Conservation (phyloP, 2,329 filamentous ascomycete species). For the Chrysosporium queenslandicum region DNA sequence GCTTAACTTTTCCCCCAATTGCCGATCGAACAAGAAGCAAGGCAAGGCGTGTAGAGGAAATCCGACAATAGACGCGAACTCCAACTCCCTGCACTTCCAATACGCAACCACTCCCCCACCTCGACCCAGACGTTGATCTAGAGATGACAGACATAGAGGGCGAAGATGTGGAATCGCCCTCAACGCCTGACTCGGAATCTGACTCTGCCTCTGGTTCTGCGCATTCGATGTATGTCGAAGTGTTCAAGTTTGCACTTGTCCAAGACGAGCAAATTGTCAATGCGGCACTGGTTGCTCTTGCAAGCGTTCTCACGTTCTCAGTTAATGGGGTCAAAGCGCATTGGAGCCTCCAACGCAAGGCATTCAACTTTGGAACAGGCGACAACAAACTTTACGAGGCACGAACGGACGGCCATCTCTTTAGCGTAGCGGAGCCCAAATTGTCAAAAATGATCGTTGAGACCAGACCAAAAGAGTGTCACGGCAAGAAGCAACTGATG, state of each 20-base stretch:
- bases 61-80: too few species aligned
- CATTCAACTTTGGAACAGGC: constrained; percentile 2
- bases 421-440: neutral
- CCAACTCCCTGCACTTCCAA: too few species aligned
- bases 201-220: neutral
- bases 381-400: constrained; percentile 10
- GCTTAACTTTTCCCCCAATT: neutral
- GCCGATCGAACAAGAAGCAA: neutral
- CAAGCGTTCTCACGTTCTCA: constrained; percentile 2
- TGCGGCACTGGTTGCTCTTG: constrained; percentile 7
- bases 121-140: too few species aligned
- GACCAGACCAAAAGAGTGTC: constrained; percentile 7
- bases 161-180: neutral
- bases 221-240: neutral
- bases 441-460: constrained; percentile 7
- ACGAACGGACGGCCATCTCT: constrained; percentile 13
- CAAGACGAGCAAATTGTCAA: constrained; percentile 14
- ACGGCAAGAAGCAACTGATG: neutral
- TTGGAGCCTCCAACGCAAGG: constrained; percentile 12
- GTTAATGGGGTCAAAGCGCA: neutral
- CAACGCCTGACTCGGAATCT: too few species aligned
- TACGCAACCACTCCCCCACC: too few species aligned
- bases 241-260: neutral
- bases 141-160: too few species aligned
- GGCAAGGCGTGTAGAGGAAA: neutral